Evolutionary conservation across 805 yeast genomes (phyloP).

Genomic region (Hanseniaspora valbyensis): DNA sequence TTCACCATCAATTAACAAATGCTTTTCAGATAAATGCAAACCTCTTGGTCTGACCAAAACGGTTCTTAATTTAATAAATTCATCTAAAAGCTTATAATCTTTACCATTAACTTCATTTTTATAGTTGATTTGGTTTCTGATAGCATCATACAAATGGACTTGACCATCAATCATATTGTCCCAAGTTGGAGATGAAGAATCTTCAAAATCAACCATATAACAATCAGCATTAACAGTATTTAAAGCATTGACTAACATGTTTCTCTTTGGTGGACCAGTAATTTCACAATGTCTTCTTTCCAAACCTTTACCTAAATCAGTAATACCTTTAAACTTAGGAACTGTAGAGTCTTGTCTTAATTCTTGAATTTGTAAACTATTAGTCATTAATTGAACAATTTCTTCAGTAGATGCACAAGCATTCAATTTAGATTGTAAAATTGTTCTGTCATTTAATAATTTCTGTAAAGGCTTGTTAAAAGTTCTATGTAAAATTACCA

Average conservation of each 20-base stretch:
- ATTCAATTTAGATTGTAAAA: conserved; percentile 51
- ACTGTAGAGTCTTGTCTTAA: conserved; percentile 54
- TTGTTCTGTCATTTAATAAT: conserved; percentile 50
- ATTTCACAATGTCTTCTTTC: conserved; percentile 68
- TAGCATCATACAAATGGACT: conserved; percentile 64
- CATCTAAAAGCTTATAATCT: conserved; percentile 44
- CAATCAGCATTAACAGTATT: conserved; percentile 62
- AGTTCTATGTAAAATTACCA: conserved; percentile 62
- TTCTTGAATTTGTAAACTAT: conserved; percentile 41
- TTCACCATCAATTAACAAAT: conserved; percentile 58
- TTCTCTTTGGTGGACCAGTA: conserved; percentile 77
- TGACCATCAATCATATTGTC: conserved; percentile 68
- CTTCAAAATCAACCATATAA: conserved; percentile 80
- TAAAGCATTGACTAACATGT: conserved; percentile 73
- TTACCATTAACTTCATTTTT: conserved; percentile 26
- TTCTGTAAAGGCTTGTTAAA: conserved; percentile 53
- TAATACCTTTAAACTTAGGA: conserved; percentile 44
- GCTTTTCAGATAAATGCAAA: conserved; percentile 73
- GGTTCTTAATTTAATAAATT: conserved; percentile 42
- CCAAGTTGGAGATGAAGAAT: conserved; percentile 80
- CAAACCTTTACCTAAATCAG: conserved; percentile 54
- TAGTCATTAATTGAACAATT: conserved; percentile 46
- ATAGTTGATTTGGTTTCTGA: conserved; percentile 54
- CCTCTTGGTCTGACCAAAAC: conserved; percentile 80
- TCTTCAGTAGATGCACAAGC: conserved; percentile 13